These are phyloP conservation scores for Echeveria elegans DNA, from an alignment of 164 flowering plant species.

Conservation along the genomic window DNA sequence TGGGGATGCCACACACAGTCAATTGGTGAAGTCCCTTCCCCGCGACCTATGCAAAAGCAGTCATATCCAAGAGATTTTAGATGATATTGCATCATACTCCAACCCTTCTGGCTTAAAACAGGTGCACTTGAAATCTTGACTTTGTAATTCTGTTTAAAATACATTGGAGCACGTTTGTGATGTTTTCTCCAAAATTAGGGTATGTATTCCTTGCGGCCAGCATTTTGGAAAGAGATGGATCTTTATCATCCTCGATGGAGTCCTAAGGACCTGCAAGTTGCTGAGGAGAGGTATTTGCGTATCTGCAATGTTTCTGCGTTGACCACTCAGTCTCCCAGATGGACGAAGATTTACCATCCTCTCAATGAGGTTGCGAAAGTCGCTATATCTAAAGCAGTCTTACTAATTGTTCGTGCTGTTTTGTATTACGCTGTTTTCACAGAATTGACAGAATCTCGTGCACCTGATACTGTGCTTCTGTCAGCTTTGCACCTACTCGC, in stretches of 20 bases:
- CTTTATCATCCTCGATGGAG: slow-evolving; percentile 92
- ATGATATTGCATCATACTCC: slow-evolving; percentile 60
- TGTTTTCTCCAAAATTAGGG: slow-evolving; percentile 42
- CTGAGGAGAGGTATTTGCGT: slow-evolving; percentile 86
- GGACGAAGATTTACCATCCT: slow-evolving; percentile 77
- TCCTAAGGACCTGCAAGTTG: slow-evolving; percentile 77
- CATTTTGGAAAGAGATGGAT: slow-evolving; percentile 84
- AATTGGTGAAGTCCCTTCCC: slow-evolving; percentile 77
- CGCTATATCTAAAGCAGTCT: slow-evolving; percentile 53
- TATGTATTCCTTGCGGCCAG: slow-evolving; percentile 63
- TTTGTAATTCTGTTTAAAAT: not conserved
- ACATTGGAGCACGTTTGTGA: not conserved
- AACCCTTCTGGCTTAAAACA: slow-evolving; percentile 89
- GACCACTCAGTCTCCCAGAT: slow-evolving; percentile 70
- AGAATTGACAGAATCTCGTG: slow-evolving; percentile 47
- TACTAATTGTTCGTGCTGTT: slow-evolving; percentile 66
- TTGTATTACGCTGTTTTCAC: slow-evolving; percentile 60
- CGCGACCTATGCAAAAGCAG: slow-evolving; percentile 63
- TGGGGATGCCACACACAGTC: slow-evolving; percentile 93
- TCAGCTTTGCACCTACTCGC: slow-evolving; percentile 82
- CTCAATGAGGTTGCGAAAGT: slow-evolving; percentile 53
- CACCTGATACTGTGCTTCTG: slow-evolving; percentile 78
- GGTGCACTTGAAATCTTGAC: slow-evolving; percentile 31
- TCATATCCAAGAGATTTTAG: slow-evolving; percentile 62
- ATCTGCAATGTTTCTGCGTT: slow-evolving; percentile 69